phyloP scores from a whole-genome alignment of 495 filamentous ascomycete species.

The Trichoderma asperelloides region DNA sequence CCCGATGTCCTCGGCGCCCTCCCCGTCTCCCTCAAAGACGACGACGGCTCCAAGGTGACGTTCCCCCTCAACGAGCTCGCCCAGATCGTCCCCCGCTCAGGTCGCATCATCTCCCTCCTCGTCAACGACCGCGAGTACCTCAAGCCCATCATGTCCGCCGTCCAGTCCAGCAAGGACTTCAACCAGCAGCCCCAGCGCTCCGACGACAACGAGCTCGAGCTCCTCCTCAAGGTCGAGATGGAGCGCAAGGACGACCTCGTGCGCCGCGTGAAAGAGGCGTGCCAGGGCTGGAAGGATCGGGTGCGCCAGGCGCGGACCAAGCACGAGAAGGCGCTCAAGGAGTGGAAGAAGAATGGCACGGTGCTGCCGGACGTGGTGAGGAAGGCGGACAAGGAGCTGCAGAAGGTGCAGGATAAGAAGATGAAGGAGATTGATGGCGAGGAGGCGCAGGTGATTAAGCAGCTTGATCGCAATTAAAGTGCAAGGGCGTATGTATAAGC shows the following conservation, averaged over 20 bases:
- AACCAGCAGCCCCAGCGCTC: slow-evolving; percentile 67
- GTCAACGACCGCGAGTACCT: slow-evolving; percentile 48
- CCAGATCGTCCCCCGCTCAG: slow-evolving; percentile 60
- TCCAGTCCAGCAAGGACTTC: slow-evolving; percentile 51
- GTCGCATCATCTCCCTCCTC: slow-evolving; percentile 56
- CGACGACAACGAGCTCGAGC: slow-evolving; percentile 57
- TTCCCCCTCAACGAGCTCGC: slow-evolving; percentile 62
- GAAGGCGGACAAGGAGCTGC: slow-evolving; percentile 59
- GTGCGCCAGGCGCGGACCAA: slow-evolving; percentile 44
- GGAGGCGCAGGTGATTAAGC: slow-evolving; percentile 27
- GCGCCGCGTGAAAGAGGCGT: slow-evolving; percentile 43
- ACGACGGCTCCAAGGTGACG: slow-evolving; percentile 9
- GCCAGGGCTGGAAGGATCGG: slow-evolving; percentile 52
- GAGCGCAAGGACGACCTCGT: slow-evolving; percentile 54
- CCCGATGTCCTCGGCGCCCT: slow-evolving; percentile 8
- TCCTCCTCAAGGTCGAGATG: slow-evolving; percentile 61
- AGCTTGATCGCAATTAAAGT: background rate
- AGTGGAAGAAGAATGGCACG: slow-evolving; percentile 49
- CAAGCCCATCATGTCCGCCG: slow-evolving; percentile 63
- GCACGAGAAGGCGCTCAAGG: slow-evolving; percentile 55
- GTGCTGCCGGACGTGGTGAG: slow-evolving; percentile 58
- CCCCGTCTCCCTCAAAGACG: background rate
- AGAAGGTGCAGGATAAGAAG: slow-evolving; percentile 64
- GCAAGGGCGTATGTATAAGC: background rate
- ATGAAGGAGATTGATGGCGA: slow-evolving; percentile 56